These are phyloP conservation scores for Fusarium sp. DNA, from an alignment of 2,329 filamentous ascomycete genomes.

Conservation along the genomic window DNA sequence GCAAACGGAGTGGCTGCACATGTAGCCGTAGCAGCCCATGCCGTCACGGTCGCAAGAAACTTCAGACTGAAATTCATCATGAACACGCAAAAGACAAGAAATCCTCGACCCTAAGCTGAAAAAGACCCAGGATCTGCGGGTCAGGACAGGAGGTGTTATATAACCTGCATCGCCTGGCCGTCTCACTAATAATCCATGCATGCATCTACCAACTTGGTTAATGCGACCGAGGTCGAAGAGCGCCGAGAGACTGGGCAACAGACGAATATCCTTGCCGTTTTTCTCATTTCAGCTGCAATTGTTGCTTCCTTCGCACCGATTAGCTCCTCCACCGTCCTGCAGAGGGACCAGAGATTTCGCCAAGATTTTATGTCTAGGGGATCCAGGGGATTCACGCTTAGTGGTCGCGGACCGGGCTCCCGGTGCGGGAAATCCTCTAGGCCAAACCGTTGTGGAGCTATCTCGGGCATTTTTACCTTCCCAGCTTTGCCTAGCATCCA, in stretches of 20 bases:
- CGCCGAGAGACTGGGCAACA: background rate
- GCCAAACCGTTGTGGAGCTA: background rate
- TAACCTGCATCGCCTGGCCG: slow-evolving; percentile 17
- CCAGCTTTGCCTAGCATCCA: background rate
- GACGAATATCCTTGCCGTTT: background rate
- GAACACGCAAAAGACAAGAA: background rate
- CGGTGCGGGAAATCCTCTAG: background rate
- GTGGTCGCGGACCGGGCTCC: background rate
- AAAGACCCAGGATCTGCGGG: background rate
- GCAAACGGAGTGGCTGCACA: slow-evolving; percentile 31
- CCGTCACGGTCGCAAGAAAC: slow-evolving; percentile 44
- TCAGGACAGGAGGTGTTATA: slow-evolving; percentile 21
- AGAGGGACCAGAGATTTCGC: slow-evolving; percentile 1
- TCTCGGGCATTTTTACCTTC: background rate
- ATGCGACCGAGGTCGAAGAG: no score
- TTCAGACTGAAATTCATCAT: slow-evolving; percentile 41
- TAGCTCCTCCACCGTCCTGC: slow-evolving; percentile 6
- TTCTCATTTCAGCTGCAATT: background rate
- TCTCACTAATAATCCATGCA: background rate
- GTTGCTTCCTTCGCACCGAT: slow-evolving; percentile 2
- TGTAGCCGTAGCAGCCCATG: slow-evolving; percentile 43
- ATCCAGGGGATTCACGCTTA: slow-evolving; percentile 9
- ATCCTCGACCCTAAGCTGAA: background rate
- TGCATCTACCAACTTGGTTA: background rate
- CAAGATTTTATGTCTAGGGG: slow-evolving; percentile 5